Conservation (phyloP, 2,329 filamentous ascomycete species). For the Ampelomyces quisqualis region DNA sequence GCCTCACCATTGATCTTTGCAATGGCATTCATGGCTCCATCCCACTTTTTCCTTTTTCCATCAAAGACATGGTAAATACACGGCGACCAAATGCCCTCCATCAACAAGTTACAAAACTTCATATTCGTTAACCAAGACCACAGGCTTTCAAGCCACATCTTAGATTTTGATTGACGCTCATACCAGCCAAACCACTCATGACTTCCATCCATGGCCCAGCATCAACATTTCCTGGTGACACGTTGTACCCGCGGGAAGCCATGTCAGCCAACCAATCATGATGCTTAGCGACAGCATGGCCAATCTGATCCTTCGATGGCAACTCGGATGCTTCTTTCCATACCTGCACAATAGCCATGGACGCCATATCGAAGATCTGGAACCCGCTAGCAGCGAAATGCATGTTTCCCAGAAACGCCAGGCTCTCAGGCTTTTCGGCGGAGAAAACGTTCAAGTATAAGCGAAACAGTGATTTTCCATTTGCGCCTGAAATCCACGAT, state of each 20-base stretch:
- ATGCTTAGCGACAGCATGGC: conserved; percentile 9
- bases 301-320: conserved; percentile 42
- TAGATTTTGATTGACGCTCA: conserved; percentile 45
- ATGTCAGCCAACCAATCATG: conserved; percentile 29
- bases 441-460: conserved; percentile 53
- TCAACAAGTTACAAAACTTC: conserved; percentile 43
- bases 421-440: conserved; percentile 45
- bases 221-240: conserved; percentile 21
- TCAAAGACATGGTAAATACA: conserved; percentile 48
- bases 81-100: conserved; percentile 47
- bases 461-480: conserved; percentile 37
- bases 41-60: conserved; percentile 45
- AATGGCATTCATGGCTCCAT: conserved; percentile 44
- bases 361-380: conserved; percentile 43
- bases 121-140: conserved; percentile 47
- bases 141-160: conserved; percentile 48
- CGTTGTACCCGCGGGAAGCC: conserved; percentile 41
- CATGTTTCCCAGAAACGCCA: conserved; percentile 46
- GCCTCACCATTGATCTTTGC: conserved; percentile 22
- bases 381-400: conserved; percentile 41
- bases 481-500: conserved; percentile 16
- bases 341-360: conserved; percentile 51
- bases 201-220: conserved; percentile 41
- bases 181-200: conserved; percentile 48
- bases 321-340: conserved; percentile 46